Base-by-base conservation (phyloP, 805 yeast genomes). In the Barnettozyma wickerhamii region DNA sequence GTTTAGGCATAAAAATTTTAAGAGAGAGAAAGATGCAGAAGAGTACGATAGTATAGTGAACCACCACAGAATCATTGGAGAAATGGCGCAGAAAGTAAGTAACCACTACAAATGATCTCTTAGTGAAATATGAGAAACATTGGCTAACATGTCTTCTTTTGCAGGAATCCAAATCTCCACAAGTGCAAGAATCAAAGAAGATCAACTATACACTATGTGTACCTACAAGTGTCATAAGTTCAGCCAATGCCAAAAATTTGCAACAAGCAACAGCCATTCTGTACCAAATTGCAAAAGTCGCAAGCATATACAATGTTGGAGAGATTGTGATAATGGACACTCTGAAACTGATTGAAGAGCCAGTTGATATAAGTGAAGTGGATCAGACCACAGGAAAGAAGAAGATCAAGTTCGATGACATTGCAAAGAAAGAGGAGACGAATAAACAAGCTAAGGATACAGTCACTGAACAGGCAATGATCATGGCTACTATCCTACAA, bases 201-300 rank as follows among this genome's bases (percentile, higher is more conserved):
- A 28, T 46, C 33, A 71, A 70, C 51, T 72, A 72, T 46, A 71
- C 88, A 1, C 51, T 88, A 3, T 86, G 95, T 56, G 70, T 88
- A 26, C 95, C 96, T 2, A 77, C 91, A 1, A 70, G 81, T 1
- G 67, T 80, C 14, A 71, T 88, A 10, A 68, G 76, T 2, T 46
- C 49, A 1, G 54, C 75, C 6, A 75, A 79, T 52, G 83, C 91
- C 35, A 64, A 62, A 29, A 81, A 81, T 48, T 64, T 86, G 37
- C 81, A 81, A 46, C 95, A 88, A 56, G 79, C 78, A 12, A 88
- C 95, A 0, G 68, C 75, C 43, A 69, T 78, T 1, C 79, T 84
- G 1, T 84, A 89, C 53, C 95, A 88, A 59, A 71, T 90, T 13
- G 90, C 95, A 10, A 77, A 83, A 52, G 77, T 81, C 3, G 83